Evolutionary conservation across 352 stramenopile genomes (phyloP), one percentile per base, ranked within the genome.

Genomic region (Pythium diclinum): DNA sequence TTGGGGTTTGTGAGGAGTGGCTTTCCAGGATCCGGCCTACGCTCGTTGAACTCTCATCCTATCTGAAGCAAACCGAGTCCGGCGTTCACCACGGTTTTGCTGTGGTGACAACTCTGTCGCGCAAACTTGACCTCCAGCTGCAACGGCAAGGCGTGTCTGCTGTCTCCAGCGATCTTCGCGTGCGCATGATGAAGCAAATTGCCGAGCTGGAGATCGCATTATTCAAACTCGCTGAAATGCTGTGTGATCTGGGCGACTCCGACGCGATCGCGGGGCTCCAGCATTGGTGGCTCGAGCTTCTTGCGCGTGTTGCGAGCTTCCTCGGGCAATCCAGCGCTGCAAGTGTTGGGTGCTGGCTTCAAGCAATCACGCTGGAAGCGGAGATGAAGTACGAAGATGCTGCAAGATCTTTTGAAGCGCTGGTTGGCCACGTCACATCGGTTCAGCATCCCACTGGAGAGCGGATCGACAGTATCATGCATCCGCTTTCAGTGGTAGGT

Each of bases 1-100:
- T 65, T 8, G 53, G 32, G 0, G 68, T 74, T 6, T 74, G 68
- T 23, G 62, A 74, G 13, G 68, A 74, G 33, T 74, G 68, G 68
- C 40, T 74, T 2, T 65, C 53, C 3, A 54, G 55, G 23, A 74
- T 65, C 32, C 57, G 62, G 11, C 68, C 68, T 6, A 16, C 65
- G 23, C 32, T 62, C 0, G 33, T 70, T 6, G 59, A 65, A 17
- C 34, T 74, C 0, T 56, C 62, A 5, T 28, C 33, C 1, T 46
- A 0, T 8, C 46, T 74, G 21, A 46, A 53, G 9, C 52, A 66
- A 30, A 48, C 42, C 2, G 67, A 74, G 40, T 38, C 46, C 6
- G 40, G 60, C 2, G 47, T 67, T 25, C 52, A 69, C 33, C 57
- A 74, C n/a, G 59, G 40, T 16, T 53, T 58, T 32, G 59, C 58